phyloP scores from a whole-genome alignment of 2,329 filamentous ascomycete genomes.

The Beauveria caledonica region DNA sequence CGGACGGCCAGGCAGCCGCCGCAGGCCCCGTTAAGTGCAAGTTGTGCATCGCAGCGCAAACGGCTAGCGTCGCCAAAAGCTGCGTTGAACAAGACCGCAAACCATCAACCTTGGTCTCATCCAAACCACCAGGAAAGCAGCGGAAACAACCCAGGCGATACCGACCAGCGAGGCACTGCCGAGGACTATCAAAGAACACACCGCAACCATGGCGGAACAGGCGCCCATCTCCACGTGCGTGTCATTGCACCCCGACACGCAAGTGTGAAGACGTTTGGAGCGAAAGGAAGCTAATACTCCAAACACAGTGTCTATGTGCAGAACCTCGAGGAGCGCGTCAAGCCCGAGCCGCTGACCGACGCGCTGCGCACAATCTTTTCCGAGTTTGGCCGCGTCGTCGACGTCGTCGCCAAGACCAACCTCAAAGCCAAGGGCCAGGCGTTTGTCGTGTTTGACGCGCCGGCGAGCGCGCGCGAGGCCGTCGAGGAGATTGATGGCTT shows the following conservation, averaged over 20 bases:
- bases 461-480: conserved; percentile 71
- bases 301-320: conserved; percentile 55
- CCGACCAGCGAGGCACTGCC: background rate
- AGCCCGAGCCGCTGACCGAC: conserved; percentile 66
- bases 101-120: too few species aligned
- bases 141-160: too few species aligned
- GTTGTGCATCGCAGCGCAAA: background rate
- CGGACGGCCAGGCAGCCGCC: background rate
- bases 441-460: conserved; percentile 80
- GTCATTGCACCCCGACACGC: conserved; percentile 65
- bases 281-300: conserved; percentile 11
- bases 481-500: conserved; percentile 90
- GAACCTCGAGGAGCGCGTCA: conserved; percentile 90
- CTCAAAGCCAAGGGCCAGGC: conserved; percentile 91
- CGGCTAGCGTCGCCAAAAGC: too few species aligned
- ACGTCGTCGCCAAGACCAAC: conserved; percentile 83
- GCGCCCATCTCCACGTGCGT: conserved; percentile 59
- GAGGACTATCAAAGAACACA: background rate
- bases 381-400: conserved; percentile 78
- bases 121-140: too few species aligned
- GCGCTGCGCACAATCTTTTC: conserved; percentile 72
- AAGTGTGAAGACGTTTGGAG: background rate
- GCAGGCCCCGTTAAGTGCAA: conserved; percentile 8
- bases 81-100: too few species aligned
- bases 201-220: conserved; percentile 28